Evolutionary conservation across 2,329 filamentous ascomycete species (phyloP).

Genomic region (Trichoderma atrobrunneum): DNA sequence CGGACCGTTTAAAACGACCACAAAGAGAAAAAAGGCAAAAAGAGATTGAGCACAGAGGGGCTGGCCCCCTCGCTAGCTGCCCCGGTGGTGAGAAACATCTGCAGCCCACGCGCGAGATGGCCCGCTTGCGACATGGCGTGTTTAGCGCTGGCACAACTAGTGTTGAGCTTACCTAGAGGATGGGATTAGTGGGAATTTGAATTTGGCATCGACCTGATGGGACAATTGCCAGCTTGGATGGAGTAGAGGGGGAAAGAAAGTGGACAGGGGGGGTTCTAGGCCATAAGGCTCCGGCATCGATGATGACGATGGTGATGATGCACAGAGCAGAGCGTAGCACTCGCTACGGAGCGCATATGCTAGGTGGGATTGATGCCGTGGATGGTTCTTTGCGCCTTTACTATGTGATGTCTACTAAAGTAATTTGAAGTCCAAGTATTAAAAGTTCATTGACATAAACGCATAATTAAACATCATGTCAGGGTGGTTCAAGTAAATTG

Average conservation of each 20-base stretch:
- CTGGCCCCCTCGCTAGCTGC: conserved; percentile 3
- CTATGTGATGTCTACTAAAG: background rate
- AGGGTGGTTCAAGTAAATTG: background rate
- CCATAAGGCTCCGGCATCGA: background rate
- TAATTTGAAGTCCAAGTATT: background rate
- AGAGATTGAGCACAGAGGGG: background rate
- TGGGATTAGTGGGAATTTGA: conserved; percentile 1
- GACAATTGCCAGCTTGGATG: background rate
- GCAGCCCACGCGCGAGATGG: conserved; percentile 1
- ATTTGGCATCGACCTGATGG: background rate
- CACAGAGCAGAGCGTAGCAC: background rate
- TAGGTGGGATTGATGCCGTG: background rate
- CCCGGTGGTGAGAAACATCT: conserved; percentile 7
- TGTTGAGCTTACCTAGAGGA: conserved; percentile 6
- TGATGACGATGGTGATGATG: background rate
- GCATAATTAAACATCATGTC: background rate
- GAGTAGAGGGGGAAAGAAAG: background rate
- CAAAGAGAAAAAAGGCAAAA: background rate
- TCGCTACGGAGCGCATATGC: background rate
- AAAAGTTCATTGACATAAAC: background rate
- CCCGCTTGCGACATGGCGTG: conserved; percentile 11
- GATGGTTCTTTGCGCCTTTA: background rate
- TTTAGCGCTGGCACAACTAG: background rate
- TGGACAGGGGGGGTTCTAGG: background rate
- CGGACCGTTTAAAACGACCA: background rate